A percentile compares a stretch with the other conserved stretches of the same genome.
Evolutionary conservation across 768 basidiomycete genomes (phyloP).

Genomic region (Rhodotorula kratochvilovae): DNA sequence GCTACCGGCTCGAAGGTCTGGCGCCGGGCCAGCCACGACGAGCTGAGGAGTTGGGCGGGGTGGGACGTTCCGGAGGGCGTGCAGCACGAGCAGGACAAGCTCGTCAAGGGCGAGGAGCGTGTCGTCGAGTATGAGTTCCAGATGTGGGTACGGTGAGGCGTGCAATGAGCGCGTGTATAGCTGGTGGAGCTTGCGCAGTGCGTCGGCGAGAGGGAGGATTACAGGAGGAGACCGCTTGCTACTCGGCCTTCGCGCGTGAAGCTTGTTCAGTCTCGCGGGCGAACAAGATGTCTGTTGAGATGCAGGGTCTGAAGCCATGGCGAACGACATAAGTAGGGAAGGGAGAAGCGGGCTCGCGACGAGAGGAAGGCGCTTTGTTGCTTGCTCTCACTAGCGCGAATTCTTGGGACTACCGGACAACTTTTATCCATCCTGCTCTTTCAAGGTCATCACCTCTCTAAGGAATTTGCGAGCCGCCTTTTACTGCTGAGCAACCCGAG

Average conservation of each 20-base stretch:
- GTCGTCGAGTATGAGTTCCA: slow-evolving; percentile 84
- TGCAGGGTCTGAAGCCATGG: too few species aligned
- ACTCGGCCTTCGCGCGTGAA: too few species aligned
- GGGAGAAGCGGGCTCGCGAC: too few species aligned
- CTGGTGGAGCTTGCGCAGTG: too few species aligned
- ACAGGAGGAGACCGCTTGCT: too few species aligned
- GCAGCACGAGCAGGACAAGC: slow-evolving; percentile 66
- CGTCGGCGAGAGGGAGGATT: too few species aligned
- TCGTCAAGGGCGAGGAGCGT: slow-evolving; percentile 63
- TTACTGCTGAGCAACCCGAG: slow-evolving; percentile 1
- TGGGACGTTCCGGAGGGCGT: slow-evolving; percentile 70
- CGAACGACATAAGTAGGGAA: too few species aligned
- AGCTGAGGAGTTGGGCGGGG: slow-evolving; percentile 70
- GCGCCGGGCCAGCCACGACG: slow-evolving; percentile 56
- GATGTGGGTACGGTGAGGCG: slow-evolving; percentile 64
- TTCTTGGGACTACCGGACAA: neutral
- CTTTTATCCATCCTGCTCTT: too few species aligned
- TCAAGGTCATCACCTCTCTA: neutral
- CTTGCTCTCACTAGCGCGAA: too few species aligned
- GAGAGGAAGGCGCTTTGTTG: neutral
- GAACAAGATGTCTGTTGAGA: too few species aligned
- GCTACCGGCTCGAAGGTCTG: slow-evolving; percentile 52
- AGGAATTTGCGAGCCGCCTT: neutral
- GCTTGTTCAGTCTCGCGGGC: too few species aligned
- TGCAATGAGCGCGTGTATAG: too few species aligned